phyloP scores from a whole-genome alignment of 2,329 filamentous ascomycete genomes.

The Venturia nashicola region DNA sequence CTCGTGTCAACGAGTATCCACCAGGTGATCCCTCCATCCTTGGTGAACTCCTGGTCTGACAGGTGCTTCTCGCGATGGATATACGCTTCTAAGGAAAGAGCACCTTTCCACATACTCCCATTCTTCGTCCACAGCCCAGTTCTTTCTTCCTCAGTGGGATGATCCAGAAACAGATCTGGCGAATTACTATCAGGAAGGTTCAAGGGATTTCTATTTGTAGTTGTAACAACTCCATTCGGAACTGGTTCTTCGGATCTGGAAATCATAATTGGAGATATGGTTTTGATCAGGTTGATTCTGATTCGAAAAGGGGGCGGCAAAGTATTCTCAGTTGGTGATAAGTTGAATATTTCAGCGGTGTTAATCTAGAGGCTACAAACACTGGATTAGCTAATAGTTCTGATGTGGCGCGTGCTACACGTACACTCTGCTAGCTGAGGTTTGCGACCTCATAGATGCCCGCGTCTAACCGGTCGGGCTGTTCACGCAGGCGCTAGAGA shows the following conservation, averaged over 20 bases:
- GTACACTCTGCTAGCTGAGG: not conserved
- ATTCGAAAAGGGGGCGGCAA: not conserved
- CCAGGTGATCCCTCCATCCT: conserved; percentile 42
- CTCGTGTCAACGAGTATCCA: conserved; percentile 46
- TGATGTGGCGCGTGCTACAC: not conserved
- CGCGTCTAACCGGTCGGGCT: not conserved
- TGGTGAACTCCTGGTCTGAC: conserved; percentile 37
- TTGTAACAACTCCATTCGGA: not conserved
- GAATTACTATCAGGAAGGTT: conserved; percentile 21
- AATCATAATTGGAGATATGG: not conserved
- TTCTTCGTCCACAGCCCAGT: conserved; percentile 41
- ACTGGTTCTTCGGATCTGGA: not conserved
- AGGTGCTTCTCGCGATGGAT: conserved; percentile 45
- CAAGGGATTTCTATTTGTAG: not conserved
- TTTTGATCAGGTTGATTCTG: not conserved
- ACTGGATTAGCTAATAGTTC: not conserved
- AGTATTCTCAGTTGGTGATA: too few relatives aligned
- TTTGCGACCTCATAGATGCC: not conserved
- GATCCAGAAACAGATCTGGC: conserved; percentile 39
- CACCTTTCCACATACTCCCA: conserved; percentile 44
- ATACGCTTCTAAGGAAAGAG: conserved; percentile 42
- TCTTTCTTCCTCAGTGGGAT: conserved; percentile 42
- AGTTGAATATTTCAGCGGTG: not conserved
- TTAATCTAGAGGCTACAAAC: not conserved
- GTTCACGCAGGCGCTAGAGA: not conserved